phyloP scores from a whole-genome alignment of 2,329 filamentous ascomycete species.

The Trichoderma koningii region DNA sequence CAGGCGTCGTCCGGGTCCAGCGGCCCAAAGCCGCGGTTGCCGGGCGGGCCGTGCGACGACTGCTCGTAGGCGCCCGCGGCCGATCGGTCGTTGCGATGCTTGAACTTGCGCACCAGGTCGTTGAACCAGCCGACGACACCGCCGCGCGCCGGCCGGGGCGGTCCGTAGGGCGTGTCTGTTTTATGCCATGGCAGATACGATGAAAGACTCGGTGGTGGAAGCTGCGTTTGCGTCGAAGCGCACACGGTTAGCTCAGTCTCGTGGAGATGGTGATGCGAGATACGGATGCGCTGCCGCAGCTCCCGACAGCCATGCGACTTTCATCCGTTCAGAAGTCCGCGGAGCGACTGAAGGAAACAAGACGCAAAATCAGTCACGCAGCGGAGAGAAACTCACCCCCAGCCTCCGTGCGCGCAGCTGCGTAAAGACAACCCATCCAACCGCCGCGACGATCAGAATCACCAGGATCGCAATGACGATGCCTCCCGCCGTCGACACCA shows the following conservation, averaged over 20 bases:
- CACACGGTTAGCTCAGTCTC: conserved; percentile 6
- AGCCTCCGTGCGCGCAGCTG: conserved; percentile 72
- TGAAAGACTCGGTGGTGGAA: conserved; percentile 67
- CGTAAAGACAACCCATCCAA: conserved; percentile 70
- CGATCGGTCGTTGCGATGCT: conserved; percentile 65
- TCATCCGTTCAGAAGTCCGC: too few species aligned
- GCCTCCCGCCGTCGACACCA: conserved; percentile 63
- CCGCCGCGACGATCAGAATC: conserved; percentile 56
- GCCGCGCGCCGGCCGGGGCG: conserved; percentile 58
- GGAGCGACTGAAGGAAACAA: too few species aligned
- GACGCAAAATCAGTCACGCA: background rate
- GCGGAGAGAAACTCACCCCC: conserved; percentile 54
- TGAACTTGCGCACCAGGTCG: conserved; percentile 64
- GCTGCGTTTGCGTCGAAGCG: conserved; percentile 42
- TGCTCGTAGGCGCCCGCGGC: conserved; percentile 75
- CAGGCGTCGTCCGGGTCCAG: conserved; percentile 84
- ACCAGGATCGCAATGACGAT: conserved; percentile 74
- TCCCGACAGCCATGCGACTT: conserved; percentile 6
- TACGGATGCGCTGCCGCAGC: conserved; percentile 3
- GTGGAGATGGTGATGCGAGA: background rate
- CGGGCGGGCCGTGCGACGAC: conserved; percentile 46
- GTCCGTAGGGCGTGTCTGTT: conserved; percentile 49
- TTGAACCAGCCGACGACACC: conserved; percentile 74
- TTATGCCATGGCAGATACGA: conserved; percentile 73
- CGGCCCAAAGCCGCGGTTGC: conserved; percentile 62